Conservation (phyloP, 202 grass and related monocot species). For the Hordeum pubiflorum region DNA sequence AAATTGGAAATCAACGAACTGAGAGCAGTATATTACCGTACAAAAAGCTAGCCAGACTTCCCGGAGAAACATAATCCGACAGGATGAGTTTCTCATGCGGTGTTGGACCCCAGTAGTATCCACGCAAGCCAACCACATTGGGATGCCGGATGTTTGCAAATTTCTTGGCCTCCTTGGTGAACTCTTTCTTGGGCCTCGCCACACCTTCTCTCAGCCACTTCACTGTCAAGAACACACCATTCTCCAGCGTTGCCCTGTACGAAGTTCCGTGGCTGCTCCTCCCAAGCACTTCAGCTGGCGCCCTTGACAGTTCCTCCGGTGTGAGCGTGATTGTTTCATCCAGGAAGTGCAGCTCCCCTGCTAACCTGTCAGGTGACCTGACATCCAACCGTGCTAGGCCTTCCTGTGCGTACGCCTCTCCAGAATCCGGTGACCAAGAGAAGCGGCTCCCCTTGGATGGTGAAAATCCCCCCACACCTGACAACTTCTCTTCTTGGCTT, state of each 20-base stretch:
- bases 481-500: conserved; percentile 75
- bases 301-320: conserved; percentile 81
- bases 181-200: conserved; percentile 88
- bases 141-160: conserved; percentile 93
- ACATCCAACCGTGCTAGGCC: conserved; percentile 67
- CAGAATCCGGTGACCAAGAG: conserved; percentile 85
- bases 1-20: background rate
- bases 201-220: conserved; percentile 98
- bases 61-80: conserved; percentile 83
- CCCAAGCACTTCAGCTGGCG: conserved; percentile 85
- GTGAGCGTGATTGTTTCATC: conserved; percentile 95
- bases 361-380: conserved; percentile 70
- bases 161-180: conserved; percentile 89
- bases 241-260: conserved; percentile 90
- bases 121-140: conserved; percentile 85
- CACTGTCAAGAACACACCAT: conserved; percentile 88
- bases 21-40: conserved; percentile 47
- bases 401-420: conserved; percentile 50
- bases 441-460: conserved; percentile 80
- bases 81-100: conserved; percentile 94
- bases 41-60: conserved; percentile 88
- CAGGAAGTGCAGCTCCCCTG: conserved; percentile 84
- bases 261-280: conserved; percentile 97
- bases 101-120: conserved; percentile 97
- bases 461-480: conserved; percentile 54